These are phyloP conservation scores for Zygoascus bituminiphila DNA, from an alignment of 805 yeast species.

Conservation along the genomic window DNA sequence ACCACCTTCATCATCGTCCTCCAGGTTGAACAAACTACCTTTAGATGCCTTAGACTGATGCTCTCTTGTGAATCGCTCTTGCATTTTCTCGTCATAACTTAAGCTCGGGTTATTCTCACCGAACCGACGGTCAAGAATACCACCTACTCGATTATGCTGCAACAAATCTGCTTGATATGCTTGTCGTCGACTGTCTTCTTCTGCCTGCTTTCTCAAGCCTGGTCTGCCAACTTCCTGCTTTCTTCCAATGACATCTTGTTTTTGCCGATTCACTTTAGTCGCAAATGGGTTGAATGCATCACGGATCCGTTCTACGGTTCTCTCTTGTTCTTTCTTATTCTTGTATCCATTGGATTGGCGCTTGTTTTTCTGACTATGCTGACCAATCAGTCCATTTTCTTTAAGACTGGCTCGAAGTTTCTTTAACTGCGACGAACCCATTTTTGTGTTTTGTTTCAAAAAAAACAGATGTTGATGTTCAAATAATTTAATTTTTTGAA, in stretches of 20 bases:
- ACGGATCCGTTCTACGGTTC: constrained; percentile 53
- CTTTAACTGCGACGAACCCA: constrained; percentile 88
- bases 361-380: constrained; percentile 46
- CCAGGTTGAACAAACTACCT: constrained; percentile 60
- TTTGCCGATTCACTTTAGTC: constrained; percentile 57
- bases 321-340: constrained; percentile 50
- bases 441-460: too few relatives aligned
- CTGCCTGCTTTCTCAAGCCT: constrained; percentile 57
- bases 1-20: constrained; percentile 50
- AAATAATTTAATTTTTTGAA: too few relatives aligned
- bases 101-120: constrained; percentile 72
- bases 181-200: constrained; percentile 49
- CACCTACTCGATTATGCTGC: constrained; percentile 66
- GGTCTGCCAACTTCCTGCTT: constrained; percentile 52
- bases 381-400: constrained; percentile 79
- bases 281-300: constrained; percentile 89
- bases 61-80: constrained; percentile 89
- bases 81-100: constrained; percentile 88
- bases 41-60: constrained; percentile 50
- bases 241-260: constrained; percentile 40
- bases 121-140: constrained; percentile 76
- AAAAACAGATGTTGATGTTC: too few relatives aligned
- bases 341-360: constrained; percentile 32
- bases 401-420: constrained; percentile 69
- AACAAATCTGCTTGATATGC: constrained; percentile 57